phyloP scores from a whole-genome alignment of 495 filamentous ascomycete genomes.

The Penicillium silybi region DNA sequence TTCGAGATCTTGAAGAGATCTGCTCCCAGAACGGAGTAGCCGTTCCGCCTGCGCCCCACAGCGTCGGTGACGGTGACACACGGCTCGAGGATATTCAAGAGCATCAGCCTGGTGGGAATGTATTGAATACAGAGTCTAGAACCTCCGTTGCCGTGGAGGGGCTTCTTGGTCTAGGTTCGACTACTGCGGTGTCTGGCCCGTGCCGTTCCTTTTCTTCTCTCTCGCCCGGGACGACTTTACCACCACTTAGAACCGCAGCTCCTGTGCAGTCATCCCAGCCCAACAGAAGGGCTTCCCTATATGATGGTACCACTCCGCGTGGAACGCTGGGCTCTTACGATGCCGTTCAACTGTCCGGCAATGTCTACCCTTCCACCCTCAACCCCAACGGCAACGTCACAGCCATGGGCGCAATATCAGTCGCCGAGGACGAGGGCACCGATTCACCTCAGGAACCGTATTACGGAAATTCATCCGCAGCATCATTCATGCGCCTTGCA shows the following conservation, averaged over 20 bases:
- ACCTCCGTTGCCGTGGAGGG: constrained; percentile 24
- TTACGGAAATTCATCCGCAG: constrained; percentile 41
- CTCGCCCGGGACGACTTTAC: not conserved
- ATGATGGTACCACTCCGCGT: constrained; percentile 1
- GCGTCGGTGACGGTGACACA: not conserved
- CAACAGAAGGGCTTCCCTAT: constrained; percentile 1
- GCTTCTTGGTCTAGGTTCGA: constrained; percentile 16
- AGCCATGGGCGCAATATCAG: constrained; percentile 34
- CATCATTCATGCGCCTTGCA: constrained; percentile 40
- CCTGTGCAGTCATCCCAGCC: constrained; percentile 1
- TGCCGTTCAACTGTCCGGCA: not conserved
- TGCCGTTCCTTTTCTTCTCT: not conserved
- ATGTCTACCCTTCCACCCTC: constrained; percentile 13
- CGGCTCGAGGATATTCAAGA: not conserved
- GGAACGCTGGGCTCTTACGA: not conserved
- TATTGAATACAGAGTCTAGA: constrained; percentile 12
- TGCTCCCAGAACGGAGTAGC: constrained; percentile 30
- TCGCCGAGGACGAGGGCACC: constrained; percentile 20
- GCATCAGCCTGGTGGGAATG: not conserved
- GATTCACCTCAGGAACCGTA: constrained; percentile 32
- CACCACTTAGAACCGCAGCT: not conserved
- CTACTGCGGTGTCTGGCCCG: not conserved
- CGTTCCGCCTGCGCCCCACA: constrained; percentile 9
- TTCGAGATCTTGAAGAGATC: constrained; percentile 33
- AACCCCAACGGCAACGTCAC: constrained; percentile 29